Evolutionary conservation across 176 grass and related monocot species (phyloP).

Genomic region (Oryza glaberrima): DNA sequence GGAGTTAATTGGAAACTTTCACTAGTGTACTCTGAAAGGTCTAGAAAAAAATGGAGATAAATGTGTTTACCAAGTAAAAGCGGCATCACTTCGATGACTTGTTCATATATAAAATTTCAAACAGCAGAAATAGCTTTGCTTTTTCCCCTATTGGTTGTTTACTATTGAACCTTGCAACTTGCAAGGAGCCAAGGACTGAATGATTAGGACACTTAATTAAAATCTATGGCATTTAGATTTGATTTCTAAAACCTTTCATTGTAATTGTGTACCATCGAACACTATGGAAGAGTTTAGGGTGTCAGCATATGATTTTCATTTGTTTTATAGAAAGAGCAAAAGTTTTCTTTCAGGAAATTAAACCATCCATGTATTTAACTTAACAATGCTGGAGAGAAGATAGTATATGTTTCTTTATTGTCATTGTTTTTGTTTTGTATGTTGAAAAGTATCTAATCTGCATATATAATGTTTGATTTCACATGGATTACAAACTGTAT

Average conservation of each 20-base stretch:
- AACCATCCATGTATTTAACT: neutral
- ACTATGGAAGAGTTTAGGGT: neutral
- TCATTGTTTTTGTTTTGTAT: neutral
- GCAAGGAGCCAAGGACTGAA: neutral
- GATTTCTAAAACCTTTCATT: conserved; percentile 6
- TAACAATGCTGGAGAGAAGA: neutral
- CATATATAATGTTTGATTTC: neutral
- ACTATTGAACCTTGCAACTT: neutral
- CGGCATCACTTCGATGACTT: neutral
- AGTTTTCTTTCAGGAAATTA: neutral
- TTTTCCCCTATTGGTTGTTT: neutral
- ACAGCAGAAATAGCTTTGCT: neutral
- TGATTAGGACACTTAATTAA: neutral
- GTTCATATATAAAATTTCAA: conserved; percentile 16
- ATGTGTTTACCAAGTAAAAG: neutral
- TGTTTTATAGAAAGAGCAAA: neutral
- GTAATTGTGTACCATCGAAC: neutral
- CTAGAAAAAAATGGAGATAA: neutral
- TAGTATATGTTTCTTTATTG: neutral
- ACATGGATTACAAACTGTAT: neutral
- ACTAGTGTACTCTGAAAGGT: neutral
- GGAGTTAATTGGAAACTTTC: conserved; percentile 15
- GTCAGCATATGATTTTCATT: neutral
- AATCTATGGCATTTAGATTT: neutral
- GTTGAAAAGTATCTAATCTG: neutral